Evolutionary conservation across 2,329 filamentous ascomycete species (phyloP).

Genomic region (Leptographium lundbergii): DNA sequence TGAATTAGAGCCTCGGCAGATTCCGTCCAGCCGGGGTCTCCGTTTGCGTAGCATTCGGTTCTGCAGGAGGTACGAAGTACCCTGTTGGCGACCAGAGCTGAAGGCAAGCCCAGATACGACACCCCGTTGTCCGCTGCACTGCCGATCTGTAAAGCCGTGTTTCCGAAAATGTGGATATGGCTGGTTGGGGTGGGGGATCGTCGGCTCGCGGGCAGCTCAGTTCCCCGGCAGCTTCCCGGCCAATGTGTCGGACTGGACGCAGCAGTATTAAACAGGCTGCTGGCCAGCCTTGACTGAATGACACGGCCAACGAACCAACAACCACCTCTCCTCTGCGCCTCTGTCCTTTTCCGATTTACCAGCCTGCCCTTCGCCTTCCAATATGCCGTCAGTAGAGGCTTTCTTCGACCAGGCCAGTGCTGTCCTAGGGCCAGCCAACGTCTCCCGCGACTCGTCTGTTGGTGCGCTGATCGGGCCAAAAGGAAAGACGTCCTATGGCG

Average conservation of each 20-base stretch:
- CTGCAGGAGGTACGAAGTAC: too few species aligned
- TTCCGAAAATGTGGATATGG: neutral
- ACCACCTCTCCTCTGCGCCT: neutral
- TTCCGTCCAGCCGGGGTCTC: too few species aligned
- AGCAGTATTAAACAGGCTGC: neutral
- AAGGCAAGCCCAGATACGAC: too few species aligned
- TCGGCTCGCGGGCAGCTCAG: neutral
- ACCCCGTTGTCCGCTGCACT: neutral
- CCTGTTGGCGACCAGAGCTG: too few species aligned
- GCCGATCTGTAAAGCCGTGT: neutral
- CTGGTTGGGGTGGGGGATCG: neutral
- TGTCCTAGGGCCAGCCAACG: neutral
- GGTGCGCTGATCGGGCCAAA: neutral
- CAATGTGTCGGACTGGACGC: neutral
- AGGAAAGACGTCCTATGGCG: neutral
- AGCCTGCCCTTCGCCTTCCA: neutral
- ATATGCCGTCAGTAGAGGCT: neutral
- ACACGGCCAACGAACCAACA: neutral
- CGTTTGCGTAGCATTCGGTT: too few species aligned
- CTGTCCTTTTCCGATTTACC: neutral
- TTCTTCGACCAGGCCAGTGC: neutral
- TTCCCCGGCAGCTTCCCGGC: neutral
- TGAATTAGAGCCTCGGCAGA: too few species aligned
- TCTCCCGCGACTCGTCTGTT: neutral
- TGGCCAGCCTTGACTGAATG: too few species aligned